Evolutionary conservation across 768 basidiomycete species (phyloP), one percentile per base, ranked within the genome.

Genomic region (Termitomyces sp.): DNA sequence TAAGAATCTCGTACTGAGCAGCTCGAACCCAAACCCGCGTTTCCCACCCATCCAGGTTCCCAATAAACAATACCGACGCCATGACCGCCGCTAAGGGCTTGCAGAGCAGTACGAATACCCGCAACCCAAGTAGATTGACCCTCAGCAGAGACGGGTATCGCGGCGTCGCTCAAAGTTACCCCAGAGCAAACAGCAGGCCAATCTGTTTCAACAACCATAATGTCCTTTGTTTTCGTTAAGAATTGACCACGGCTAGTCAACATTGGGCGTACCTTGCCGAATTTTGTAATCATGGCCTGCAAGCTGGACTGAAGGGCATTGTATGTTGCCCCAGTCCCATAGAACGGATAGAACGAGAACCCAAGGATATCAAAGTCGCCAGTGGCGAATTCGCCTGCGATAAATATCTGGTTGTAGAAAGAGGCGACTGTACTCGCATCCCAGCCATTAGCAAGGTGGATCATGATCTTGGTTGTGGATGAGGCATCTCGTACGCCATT

Each of bases 401-500:
- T 74, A 69, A 84, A 83, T 47, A 85, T 76, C 19, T 74, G 69
- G 35, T 71, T 68, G 66, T 74, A 86, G 67, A 80, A 85, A 41
- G 71, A 81, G 54, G 67, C 67, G 45, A 81, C 72, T 2, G 68
- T 70, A 23, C 67, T 55, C 41, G 66, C 71, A 58, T 82, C 71
- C 84, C 85, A 86, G 7, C 85, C 84, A 56, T 86, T 82, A 5
- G 83, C 83, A 48, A 85, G 74, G 63, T 85, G 85, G 26, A 85
- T 67, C 70, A 85, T 74, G 40, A 77, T 79, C 63, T 77, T 78
- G 4, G 75, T 72, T 28, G 66, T 69, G 7, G 80, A 73, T 0
- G 78, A 78, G 6, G 72, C 81, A 38, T 71, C 71, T 42, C 77
- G 77, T 3, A 77, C 82, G n/a, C 78, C 84, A 51, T 70, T 79